phyloP scores from a whole-genome alignment of 257 asterid species.

The Jaltomata sinuosa region DNA sequence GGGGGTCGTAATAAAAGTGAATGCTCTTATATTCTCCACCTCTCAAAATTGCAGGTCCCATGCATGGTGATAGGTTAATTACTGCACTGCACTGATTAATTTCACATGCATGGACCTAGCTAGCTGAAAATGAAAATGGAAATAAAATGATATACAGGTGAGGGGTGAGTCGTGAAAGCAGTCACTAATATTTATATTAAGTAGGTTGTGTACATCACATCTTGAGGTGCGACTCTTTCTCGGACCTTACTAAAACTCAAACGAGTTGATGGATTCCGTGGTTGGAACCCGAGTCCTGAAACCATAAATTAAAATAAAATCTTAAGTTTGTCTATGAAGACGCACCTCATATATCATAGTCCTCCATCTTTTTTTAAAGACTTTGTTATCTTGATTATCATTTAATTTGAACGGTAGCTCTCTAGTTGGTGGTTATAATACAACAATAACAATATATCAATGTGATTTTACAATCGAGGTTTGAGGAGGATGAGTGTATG shows the following conservation, averaged over 20 bases:
- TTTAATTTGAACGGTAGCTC: not conserved
- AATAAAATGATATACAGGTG: not conserved
- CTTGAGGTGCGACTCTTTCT: too few species aligned
- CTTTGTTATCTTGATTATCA: too few species aligned
- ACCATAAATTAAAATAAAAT: too few species aligned
- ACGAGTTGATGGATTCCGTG: too few species aligned
- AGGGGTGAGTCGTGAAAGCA: too few species aligned
- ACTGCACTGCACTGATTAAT: not conserved
- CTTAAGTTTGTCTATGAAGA: too few species aligned
- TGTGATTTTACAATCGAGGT: not conserved
- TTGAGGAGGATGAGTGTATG: rapidly evolving
- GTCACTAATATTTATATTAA: too few species aligned
- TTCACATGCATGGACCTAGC: not conserved
- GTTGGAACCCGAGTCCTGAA: too few species aligned
- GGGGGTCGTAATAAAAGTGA: not conserved
- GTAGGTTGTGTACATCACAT: too few species aligned
- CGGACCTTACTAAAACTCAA: too few species aligned
- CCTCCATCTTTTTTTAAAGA: too few species aligned
- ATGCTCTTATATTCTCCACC: not conserved
- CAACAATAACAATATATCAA: not conserved
- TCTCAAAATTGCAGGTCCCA: not conserved
- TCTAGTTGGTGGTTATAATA: not conserved
- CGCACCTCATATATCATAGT: too few species aligned
- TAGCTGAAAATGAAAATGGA: not conserved
- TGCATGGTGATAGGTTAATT: not conserved